Conservation (phyloP, 805 yeast genomes). For the Yarrowia keelungensis region DNA sequence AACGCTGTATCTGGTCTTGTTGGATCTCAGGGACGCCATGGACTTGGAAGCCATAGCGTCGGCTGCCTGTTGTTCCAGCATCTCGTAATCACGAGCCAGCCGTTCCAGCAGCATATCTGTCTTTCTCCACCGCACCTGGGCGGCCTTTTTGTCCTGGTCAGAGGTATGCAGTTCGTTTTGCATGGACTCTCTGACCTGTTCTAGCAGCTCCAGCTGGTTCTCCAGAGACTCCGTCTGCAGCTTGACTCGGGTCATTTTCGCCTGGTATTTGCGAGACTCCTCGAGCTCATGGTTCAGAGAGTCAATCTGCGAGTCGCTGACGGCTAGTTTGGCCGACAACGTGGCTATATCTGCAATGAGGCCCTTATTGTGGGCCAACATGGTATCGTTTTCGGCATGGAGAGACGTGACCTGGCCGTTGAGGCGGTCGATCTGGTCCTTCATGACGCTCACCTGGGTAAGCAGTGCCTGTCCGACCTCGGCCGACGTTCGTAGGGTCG, state of each 20-base stretch:
- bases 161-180: slow-evolving; percentile 13
- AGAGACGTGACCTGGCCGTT: slow-evolving; percentile 22
- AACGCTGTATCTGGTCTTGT: slow-evolving; percentile 9
- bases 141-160: slow-evolving; percentile 14
- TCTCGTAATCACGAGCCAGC: slow-evolving; percentile 29
- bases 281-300: slow-evolving; percentile 31
- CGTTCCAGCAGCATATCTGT: slow-evolving; percentile 30
- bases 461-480: slow-evolving; percentile 31
- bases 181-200: slow-evolving; percentile 17
- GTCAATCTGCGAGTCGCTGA: slow-evolving; percentile 10
- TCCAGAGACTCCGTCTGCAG: slow-evolving; percentile 20
- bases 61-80: slow-evolving; percentile 21
- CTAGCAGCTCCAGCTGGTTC: slow-evolving; percentile 31
- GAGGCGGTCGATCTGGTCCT: slow-evolving; percentile 32
- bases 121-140: slow-evolving; percentile 23
- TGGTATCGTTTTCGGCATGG: slow-evolving; percentile 25
- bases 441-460: slow-evolving; percentile 27
- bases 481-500: slow-evolving; percentile 28
- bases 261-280: slow-evolving; percentile 26
- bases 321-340: slow-evolving; percentile 10
- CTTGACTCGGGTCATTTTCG: slow-evolving; percentile 17
- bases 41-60: slow-evolving; percentile 16
- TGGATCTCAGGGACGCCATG: slow-evolving; percentile 9
- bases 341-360: slow-evolving; percentile 14
- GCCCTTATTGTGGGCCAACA: slow-evolving; percentile 15